phyloP scores from a whole-genome alignment of 2,329 filamentous ascomycete species.

The Scedosporium apiospermum region DNA sequence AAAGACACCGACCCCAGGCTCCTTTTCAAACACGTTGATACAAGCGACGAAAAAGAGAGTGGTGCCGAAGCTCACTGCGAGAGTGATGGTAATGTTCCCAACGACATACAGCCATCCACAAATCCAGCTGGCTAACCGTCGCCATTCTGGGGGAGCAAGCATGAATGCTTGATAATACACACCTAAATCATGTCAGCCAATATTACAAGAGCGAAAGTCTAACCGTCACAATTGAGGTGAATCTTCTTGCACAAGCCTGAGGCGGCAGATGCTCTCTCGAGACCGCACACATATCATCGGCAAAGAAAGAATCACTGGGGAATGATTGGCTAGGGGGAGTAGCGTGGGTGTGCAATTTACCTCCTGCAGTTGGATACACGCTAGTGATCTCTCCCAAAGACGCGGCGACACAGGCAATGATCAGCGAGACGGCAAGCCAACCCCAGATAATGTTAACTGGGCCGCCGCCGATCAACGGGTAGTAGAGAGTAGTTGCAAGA shows the following conservation, averaged over 20 bases:
- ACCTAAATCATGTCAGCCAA: slow-evolving; percentile 16
- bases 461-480: slow-evolving; percentile 57
- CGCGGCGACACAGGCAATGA: slow-evolving; percentile 61
- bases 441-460: slow-evolving; percentile 65
- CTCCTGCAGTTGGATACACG: slow-evolving; percentile 67
- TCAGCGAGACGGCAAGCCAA: slow-evolving; percentile 57
- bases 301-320: slow-evolving; percentile 2
- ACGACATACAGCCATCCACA: slow-evolving; percentile 70
- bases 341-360: slow-evolving; percentile 20
- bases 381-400: slow-evolving; percentile 67
- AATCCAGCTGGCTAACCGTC: slow-evolving; percentile 58
- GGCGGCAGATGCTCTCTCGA: too few species aligned
- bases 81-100: slow-evolving; percentile 72
- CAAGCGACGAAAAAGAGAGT: slow-evolving; percentile 52
- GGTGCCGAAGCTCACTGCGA: slow-evolving; percentile 76
- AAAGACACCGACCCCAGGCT: slow-evolving; percentile 33
- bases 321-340: background rate
- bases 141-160: slow-evolving; percentile 52
- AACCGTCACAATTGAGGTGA: too few species aligned
- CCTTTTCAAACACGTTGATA: slow-evolving; percentile 43
- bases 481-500: slow-evolving; percentile 59
- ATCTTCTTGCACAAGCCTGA: too few species aligned
- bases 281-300: too few species aligned
- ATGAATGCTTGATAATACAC: slow-evolving; percentile 76
- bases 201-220: too few species aligned